phyloP scores from a whole-genome alignment of 805 yeast species.

The Lachancea nothofagi region DNA sequence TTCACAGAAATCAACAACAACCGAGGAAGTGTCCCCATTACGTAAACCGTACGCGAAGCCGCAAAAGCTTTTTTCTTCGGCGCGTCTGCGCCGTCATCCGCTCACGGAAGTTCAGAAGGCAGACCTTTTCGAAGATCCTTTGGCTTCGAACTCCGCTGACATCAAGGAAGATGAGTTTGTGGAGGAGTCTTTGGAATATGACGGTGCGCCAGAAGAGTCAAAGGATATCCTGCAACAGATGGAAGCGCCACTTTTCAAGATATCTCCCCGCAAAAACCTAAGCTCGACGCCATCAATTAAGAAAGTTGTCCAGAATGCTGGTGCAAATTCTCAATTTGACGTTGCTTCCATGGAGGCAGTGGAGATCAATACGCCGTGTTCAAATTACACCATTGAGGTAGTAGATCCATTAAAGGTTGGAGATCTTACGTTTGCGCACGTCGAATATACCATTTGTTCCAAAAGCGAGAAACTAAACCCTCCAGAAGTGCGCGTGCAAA shows the following conservation, averaged over 20 bases:
- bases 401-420: constrained; percentile 92
- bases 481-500: constrained; percentile 54
- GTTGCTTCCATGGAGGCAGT: constrained; percentile 9
- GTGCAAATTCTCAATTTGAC: neutral
- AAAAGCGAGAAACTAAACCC: constrained; percentile 37
- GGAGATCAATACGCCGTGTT: constrained; percentile 9
- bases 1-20: constrained; percentile 13
- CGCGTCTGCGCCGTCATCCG: constrained; percentile 40
- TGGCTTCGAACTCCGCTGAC: constrained; percentile 31
- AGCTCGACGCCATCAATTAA: constrained; percentile 5
- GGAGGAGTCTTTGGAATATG: constrained; percentile 26
- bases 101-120: constrained; percentile 19
- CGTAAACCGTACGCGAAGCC: constrained; percentile 36
- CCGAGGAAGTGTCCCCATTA: constrained; percentile 31
- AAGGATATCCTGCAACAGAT: constrained; percentile 19
- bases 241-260: constrained; percentile 23
- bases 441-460: constrained; percentile 75
- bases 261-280: constrained; percentile 18
- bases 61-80: constrained; percentile 42
- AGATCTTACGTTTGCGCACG: constrained; percentile 82
- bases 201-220: constrained; percentile 17
- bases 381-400: constrained; percentile 57
- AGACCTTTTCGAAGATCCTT: constrained; percentile 29
- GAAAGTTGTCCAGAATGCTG: constrained; percentile 3
- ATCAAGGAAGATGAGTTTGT: constrained; percentile 28